Conservation (phyloP, 2,329 filamentous ascomycete species). For the Geosmithia putterillii region DNA sequence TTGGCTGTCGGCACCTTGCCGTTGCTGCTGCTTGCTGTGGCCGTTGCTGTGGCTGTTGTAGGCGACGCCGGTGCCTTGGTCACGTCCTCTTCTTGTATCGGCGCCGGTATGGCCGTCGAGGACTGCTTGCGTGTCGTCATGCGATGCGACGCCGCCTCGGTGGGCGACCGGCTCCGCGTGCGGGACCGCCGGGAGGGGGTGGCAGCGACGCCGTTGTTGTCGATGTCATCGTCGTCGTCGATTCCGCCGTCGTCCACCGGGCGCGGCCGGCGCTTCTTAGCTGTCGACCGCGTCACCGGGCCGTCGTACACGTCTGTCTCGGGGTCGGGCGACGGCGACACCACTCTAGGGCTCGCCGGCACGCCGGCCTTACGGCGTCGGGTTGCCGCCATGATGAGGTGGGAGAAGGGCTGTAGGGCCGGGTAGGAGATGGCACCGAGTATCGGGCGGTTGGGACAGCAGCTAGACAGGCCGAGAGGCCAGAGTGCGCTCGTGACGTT, state of each 20-base stretch:
- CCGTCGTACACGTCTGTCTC: conserved; percentile 32
- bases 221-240: conserved; percentile 45
- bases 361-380: conserved; percentile 39
- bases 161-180: conserved; percentile 60
- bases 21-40: conserved; percentile 22
- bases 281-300: conserved; percentile 65
- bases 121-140: conserved; percentile 30
- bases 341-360: conserved; percentile 74
- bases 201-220: conserved; percentile 18
- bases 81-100: conserved; percentile 6
- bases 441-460: conserved; percentile 27
- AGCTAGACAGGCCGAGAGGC: conserved; percentile 34
- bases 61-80: neutral
- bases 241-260: conserved; percentile 20
- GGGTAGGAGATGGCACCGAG: conserved; percentile 43
- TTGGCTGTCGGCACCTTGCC: conserved; percentile 29
- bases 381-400: conserved; percentile 10
- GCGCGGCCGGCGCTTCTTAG: conserved; percentile 44
- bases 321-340: conserved; percentile 70
- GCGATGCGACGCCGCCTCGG: conserved; percentile 35
- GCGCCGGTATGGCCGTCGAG: conserved; percentile 13
- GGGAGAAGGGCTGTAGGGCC: conserved; percentile 47
- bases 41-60: neutral
- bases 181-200: conserved; percentile 49
- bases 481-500: no score